Evolutionary conservation across 2,329 filamentous ascomycete species (phyloP).

Genomic region (Alternaria dauci): DNA sequence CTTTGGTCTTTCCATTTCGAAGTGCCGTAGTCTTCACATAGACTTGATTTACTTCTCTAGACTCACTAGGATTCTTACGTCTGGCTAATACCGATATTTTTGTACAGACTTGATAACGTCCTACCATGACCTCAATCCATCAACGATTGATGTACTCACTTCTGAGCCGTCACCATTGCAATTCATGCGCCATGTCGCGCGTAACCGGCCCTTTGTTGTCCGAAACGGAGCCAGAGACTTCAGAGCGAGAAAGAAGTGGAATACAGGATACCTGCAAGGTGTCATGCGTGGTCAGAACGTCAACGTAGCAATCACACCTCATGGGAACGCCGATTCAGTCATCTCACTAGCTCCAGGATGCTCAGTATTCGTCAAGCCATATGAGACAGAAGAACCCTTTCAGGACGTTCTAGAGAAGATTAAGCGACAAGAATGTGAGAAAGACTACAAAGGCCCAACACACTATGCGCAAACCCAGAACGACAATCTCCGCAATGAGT

Average conservation of each 20-base stretch:
- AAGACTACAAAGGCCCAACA: constrained; percentile 17
- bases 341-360: constrained; percentile 67
- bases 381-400: constrained; percentile 72
- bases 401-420: constrained; percentile 69
- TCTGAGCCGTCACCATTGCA: constrained; percentile 76
- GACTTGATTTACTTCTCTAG: not conserved
- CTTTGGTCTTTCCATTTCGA: not conserved
- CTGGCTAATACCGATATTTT: not conserved
- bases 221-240: constrained; percentile 69
- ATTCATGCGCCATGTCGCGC: constrained; percentile 79
- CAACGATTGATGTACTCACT: constrained; percentile 66
- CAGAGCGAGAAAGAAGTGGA: constrained; percentile 71
- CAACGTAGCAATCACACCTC: constrained; percentile 80
- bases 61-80: not conserved
- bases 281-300: constrained; percentile 66
- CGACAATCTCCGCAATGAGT: constrained; percentile 81
- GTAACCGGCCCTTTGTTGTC: constrained; percentile 78
- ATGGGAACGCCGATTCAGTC: constrained; percentile 68
- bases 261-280: constrained; percentile 64
- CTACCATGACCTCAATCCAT: constrained; percentile 77
- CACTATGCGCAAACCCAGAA: constrained; percentile 82
- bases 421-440: constrained; percentile 61
- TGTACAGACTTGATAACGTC: constrained; percentile 64
- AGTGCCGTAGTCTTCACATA: not conserved
- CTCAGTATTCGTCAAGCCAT: constrained; percentile 72